Base-by-base conservation (phyloP, 208 protist species). In the Balamuthia mandrillaris region DNA sequence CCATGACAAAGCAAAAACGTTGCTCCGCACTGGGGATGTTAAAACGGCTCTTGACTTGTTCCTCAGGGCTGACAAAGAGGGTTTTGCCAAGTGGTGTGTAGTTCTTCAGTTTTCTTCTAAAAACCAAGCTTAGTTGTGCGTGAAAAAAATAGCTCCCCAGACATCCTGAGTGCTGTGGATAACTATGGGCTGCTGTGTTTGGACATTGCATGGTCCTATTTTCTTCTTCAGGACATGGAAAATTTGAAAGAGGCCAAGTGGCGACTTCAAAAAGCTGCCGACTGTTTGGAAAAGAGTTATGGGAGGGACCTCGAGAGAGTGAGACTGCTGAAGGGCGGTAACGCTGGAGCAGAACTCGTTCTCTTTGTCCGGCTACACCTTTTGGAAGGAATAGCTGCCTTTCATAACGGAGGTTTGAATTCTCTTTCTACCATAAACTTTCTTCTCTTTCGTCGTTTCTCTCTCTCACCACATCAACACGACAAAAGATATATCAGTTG, bases 141-240 rank as follows among this genome's bases (percentile, higher is more conserved):
- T 27, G 12, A 29, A 1, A 21, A 33, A 3, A 27, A 49, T 29
- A 75, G 65, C n/a, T 75, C 65, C 42, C 14, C 35, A 4, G 65
- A 75, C 7, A 37, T 75, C 1, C n/a, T 75, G 42, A 44, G n/a
- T 12, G 52, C 52, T 37, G 65, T 75, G 6, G 72, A 81, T 37
- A 81, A 81, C 2, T 81, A 81, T 10, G 72, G 72, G 14, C 18
- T 54, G 47, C 47, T 81, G 31, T 81, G 72, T 37, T 33, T 81
- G n/a, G 72, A 81, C 72, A 81, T 81, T 16, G 42, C 47, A 16
- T 81, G 72, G 72, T 41, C 49, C 42, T 81, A 81, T 51, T 61
- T 81, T 35, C 33, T 61, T 44, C 49, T 81, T 6, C 27, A 60
- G 47, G 72, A 81, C 35, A 9, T 75, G 12, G 33, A 47, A n/a